Evolutionary conservation across 495 filamentous ascomycete genomes (phyloP).

Genomic region (Aspergillus avenaceus): DNA sequence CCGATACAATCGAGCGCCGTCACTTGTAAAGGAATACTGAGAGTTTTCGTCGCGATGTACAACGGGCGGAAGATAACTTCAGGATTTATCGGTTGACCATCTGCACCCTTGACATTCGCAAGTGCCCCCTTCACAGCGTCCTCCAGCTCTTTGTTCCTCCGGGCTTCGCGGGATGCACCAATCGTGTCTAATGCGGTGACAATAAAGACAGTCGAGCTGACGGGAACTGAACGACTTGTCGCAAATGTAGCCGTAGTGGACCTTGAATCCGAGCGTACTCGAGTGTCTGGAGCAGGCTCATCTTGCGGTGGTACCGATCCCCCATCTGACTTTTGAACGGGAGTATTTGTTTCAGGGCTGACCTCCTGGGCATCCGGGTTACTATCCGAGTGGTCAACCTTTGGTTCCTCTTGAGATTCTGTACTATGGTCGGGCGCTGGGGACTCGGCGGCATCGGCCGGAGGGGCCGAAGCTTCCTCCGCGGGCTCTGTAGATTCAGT

Average conservation of each 20-base stretch:
- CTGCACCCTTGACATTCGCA: constrained; percentile 72
- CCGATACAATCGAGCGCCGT: constrained; percentile 96
- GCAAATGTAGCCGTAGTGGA: constrained; percentile 53
- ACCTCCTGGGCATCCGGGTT: constrained; percentile 3
- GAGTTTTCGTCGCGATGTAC: constrained; percentile 77
- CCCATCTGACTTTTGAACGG: constrained; percentile 5
- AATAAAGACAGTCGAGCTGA: constrained; percentile 94
- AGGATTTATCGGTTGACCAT: constrained; percentile 68
- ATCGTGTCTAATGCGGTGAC: constrained; percentile 89
- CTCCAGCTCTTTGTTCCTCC: constrained; percentile 71
- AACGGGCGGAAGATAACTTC: constrained; percentile 89
- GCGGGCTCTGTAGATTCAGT: constrained; percentile 10
- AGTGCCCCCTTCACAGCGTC: constrained; percentile 78
- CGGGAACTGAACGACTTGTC: constrained; percentile 51
- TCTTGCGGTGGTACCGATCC: constrained; percentile 15
- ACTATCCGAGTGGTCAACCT: constrained; percentile 4
- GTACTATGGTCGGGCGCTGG: constrained; percentile 12
- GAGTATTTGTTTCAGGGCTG: constrained; percentile 7
- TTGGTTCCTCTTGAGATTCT: constrained; percentile 12
- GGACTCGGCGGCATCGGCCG: constrained; percentile 17
- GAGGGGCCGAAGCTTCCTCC: constrained; percentile 17
- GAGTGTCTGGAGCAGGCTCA: constrained; percentile 27
- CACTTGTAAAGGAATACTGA: constrained; percentile 78
- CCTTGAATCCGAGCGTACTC: constrained; percentile 54
- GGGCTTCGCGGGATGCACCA: constrained; percentile 80